These are phyloP conservation scores for Tylopilus rubrobrunneus DNA, from an alignment of 768 basidiomycete species.

Conservation along the genomic window DNA sequence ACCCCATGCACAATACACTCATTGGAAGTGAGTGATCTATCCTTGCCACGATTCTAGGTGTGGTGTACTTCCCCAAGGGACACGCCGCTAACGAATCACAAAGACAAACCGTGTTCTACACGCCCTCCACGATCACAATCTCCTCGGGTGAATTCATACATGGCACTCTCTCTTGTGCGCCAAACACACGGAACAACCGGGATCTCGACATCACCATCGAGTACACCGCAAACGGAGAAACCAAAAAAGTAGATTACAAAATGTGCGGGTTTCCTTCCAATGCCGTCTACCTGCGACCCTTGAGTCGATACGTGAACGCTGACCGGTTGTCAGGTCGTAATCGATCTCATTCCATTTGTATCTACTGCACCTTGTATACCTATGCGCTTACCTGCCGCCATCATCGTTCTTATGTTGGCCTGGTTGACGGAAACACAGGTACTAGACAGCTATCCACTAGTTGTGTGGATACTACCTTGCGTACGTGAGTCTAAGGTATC, in stretches of 20 bases:
- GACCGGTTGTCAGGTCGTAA: constrained; percentile 76
- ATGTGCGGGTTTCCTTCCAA: constrained; percentile 62
- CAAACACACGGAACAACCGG: constrained; percentile 90
- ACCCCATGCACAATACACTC: constrained; percentile 94
- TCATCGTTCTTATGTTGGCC: not conserved
- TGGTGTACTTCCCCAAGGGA: not conserved
- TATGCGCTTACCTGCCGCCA: constrained; percentile 1
- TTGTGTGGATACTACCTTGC: constrained; percentile 3
- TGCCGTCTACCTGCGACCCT: constrained; percentile 8
- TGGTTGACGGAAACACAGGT: constrained; percentile 22
- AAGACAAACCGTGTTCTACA: constrained; percentile 98
- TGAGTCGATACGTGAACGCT: constrained; percentile 38
- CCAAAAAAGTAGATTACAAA: constrained; percentile 60
- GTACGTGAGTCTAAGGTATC: not conserved
- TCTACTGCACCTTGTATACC: constrained; percentile 14
- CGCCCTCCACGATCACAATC: constrained; percentile 70
- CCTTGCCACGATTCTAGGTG: not conserved
- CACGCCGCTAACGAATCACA: not conserved
- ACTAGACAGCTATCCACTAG: constrained; percentile 19
- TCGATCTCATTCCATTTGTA: constrained; percentile 17
- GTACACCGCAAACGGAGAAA: constrained; percentile 48
- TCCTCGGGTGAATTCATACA: constrained; percentile 66
- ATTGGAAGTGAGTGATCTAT: constrained; percentile 77
- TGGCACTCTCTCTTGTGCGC: constrained; percentile 74
- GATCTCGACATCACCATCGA: constrained; percentile 88